phyloP scores from a whole-genome alignment of 768 basidiomycete species.

The Chiua virens region DNA sequence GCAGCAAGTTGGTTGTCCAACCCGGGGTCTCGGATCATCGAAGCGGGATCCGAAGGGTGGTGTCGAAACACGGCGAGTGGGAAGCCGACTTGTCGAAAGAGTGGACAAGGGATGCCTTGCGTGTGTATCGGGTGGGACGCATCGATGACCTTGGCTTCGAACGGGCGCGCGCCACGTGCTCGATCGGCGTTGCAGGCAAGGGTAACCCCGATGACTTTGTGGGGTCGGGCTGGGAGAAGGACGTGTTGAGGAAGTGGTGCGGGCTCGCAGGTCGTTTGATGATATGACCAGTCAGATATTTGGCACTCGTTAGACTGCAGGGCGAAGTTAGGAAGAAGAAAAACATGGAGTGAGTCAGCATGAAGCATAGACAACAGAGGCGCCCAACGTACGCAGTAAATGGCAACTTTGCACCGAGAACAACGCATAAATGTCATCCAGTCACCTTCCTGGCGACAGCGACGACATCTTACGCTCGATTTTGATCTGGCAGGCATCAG shows the following conservation, averaged over 20 bases:
- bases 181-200: constrained; percentile 27
- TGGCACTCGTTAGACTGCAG: constrained; percentile 26
- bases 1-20: constrained; percentile 32
- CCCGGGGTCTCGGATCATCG: constrained; percentile 19
- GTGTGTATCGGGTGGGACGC: constrained; percentile 28
- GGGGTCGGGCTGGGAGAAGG: neutral
- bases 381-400: constrained; percentile 23
- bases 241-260: neutral
- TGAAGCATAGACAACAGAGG: neutral
- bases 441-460: constrained; percentile 14
- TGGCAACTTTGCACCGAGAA: constrained; percentile 22
- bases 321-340: too few relatives aligned
- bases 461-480: constrained; percentile 6
- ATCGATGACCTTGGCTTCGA: constrained; percentile 21
- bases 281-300: constrained; percentile 22
- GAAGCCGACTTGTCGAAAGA: constrained; percentile 29
- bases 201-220: constrained; percentile 17
- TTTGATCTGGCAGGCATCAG: constrained; percentile 1
- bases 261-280: constrained; percentile 14
- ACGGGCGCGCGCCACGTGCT: constrained; percentile 19
- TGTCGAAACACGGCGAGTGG: constrained; percentile 32
- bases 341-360: neutral
- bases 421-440: constrained; percentile 24
- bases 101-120: constrained; percentile 22
- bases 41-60: constrained; percentile 13